Base-by-base conservation (phyloP, 441 rosid species). In the Gossypium davidsonii region DNA sequence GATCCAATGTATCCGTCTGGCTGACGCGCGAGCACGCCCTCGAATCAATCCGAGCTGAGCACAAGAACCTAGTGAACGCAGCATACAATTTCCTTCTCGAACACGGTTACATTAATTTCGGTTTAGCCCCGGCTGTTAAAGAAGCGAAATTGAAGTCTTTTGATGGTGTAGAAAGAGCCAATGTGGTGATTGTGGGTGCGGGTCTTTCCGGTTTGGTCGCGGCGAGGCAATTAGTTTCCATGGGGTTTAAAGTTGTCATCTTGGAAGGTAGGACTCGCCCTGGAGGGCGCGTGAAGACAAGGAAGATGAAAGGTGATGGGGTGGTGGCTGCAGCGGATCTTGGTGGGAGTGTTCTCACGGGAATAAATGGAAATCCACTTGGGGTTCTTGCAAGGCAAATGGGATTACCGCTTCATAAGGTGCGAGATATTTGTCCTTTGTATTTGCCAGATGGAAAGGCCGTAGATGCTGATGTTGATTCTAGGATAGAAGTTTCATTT, bases 381-480 rank as follows among this genome's bases (percentile, higher is more conserved):
- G 98, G 98, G 2, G 97, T 91, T 76, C 86, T 94, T 39, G 98
- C 97, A 14, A 80, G 91, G 82, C 97, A 94, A 59, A 78, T 92
- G n/a, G 91, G 85, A 17, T 79, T 94, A 62, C 98, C 97, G 17
- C 93, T 94, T 59, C 98, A 91, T 80, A 94, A 92, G 90, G 96
- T 94, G 46, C 87, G 97, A 79, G 97, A 93, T 81, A 83, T 85
- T 59, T 93, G 97, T 18, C 98, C 97, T 37, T 81, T 90, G 87
- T 90, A 93, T 85, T 82, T 93, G 8, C 96, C 93, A 1, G 83
- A 83, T 61, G 98, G 97, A 2, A 90, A 85, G 71, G 82, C 84
- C 1, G 91, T 91, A 67, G 91, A 91, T 79, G 71, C 80, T 14
- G 90, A 91, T 79, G 74, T 87, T 56, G 97, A 94, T 83, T 90